Conservation (phyloP, 2,329 filamentous ascomycete genomes). For the Diaporthe ilicicola region DNA sequence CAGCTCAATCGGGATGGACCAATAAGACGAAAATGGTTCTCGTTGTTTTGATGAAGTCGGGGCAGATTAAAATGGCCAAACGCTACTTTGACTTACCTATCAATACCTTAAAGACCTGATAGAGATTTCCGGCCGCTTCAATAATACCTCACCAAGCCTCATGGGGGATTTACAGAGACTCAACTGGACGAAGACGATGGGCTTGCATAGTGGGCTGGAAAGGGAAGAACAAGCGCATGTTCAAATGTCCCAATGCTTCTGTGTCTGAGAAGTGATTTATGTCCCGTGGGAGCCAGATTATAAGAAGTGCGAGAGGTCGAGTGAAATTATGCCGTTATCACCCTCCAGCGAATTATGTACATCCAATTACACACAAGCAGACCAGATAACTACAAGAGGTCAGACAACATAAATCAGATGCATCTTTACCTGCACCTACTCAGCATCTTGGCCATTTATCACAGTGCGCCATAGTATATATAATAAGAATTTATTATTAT, state of each 20-base stretch:
- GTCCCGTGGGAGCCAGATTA: too few species aligned
- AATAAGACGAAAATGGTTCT: too few species aligned
- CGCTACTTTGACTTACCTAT: constrained; percentile 1
- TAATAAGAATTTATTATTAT: too few species aligned
- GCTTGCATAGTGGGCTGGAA: neutral
- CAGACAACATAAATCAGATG: too few species aligned
- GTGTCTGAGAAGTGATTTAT: neutral
- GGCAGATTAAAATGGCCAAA: neutral
- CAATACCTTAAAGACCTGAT: neutral
- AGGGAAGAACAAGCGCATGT: neutral
- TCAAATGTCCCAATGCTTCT: neutral
- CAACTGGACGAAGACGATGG: neutral
- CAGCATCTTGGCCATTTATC: too few species aligned
- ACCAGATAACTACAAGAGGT: too few species aligned
- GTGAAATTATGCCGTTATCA: neutral
- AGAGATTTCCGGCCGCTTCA: neutral
- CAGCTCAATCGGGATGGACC: too few species aligned
- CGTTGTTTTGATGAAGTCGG: too few species aligned
- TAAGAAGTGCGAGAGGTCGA: neutral
- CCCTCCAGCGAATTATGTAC: too few species aligned
- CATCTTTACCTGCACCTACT: too few species aligned
- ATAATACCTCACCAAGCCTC: constrained; percentile 11
- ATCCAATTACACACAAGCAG: too few species aligned
- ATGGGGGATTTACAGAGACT: neutral
- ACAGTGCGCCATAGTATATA: too few species aligned